phyloP scores from a whole-genome alignment of 1,284 basidiomycete species.

The Microbotryum scabiosae region DNA sequence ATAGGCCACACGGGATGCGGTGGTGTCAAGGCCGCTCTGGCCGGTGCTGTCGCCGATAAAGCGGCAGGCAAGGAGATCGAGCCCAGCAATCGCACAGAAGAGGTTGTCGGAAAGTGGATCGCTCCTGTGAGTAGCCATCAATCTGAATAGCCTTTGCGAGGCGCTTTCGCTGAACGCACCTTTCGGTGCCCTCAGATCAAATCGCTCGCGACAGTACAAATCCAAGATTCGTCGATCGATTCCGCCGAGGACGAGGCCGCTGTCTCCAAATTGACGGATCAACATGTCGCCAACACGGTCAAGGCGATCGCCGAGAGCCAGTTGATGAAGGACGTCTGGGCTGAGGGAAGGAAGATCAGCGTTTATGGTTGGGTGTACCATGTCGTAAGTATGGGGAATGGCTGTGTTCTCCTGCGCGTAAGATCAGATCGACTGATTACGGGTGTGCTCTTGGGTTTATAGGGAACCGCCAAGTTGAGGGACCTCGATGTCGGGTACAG shows the following conservation, averaged over 20 bases:
- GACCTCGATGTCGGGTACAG: conserved; percentile 52
- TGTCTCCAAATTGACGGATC: conserved; percentile 52
- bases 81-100: conserved; percentile 4
- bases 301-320: conserved; percentile 57
- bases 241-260: not conserved
- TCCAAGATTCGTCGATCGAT: conserved; percentile 32
- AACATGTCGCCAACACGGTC: conserved; percentile 69
- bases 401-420: not conserved
- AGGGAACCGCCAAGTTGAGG: conserved; percentile 52
- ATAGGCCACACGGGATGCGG: conserved; percentile 42
- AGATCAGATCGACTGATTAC: too few species aligned
- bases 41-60: conserved; percentile 22
- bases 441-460: conserved; percentile 42
- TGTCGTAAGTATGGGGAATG: not conserved
- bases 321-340: conserved; percentile 65
- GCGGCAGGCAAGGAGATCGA: not conserved
- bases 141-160: not conserved
- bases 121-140: conserved; percentile 15
- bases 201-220: conserved; percentile 64
- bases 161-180: conserved; percentile 10
- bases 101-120: conserved; percentile 28
- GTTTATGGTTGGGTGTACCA: conserved; percentile 84
- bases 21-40: conserved; percentile 40
- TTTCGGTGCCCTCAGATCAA: conserved; percentile 45
- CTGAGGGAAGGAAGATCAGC: conserved; percentile 46